Conservation (phyloP, 805 yeast species). For the Candida ipomoeae region DNA sequence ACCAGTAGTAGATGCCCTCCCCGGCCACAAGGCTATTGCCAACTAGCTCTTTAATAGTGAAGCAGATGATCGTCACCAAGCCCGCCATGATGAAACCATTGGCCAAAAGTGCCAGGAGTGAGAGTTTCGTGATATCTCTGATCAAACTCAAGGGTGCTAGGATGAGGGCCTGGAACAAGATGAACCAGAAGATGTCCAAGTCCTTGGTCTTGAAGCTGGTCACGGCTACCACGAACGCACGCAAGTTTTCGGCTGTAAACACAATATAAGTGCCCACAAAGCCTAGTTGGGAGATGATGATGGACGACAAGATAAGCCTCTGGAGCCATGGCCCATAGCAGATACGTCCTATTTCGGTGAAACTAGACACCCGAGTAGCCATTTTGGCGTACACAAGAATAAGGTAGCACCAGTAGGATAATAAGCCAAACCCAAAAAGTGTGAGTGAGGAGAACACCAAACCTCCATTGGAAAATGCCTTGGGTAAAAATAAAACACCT, state of each 20-base stretch:
- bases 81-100: conserved; percentile 67
- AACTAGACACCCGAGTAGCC: conserved; percentile 62
- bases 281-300: conserved; percentile 71
- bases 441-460: conserved; percentile 51
- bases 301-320: conserved; percentile 55
- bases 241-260: conserved; percentile 68
- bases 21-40: conserved; percentile 41
- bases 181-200: conserved; percentile 39
- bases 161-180: conserved; percentile 51
- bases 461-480: conserved; percentile 72
- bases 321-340: conserved; percentile 67
- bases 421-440: conserved; percentile 56
- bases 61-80: conserved; percentile 58
- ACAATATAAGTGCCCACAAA: conserved; percentile 79
- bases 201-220: conserved; percentile 39
- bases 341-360: conserved; percentile 68
- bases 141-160: conserved; percentile 68
- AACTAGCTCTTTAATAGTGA: conserved; percentile 43
- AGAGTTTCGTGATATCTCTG: conserved; percentile 71
- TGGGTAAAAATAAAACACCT: conserved; percentile 67
- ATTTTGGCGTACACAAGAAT: conserved; percentile 57
- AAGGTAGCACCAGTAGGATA: conserved; percentile 77
- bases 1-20: conserved; percentile 43
- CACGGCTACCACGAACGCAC: conserved; percentile 56
- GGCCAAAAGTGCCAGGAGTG: conserved; percentile 68